Evolutionary conservation across 202 grass and related monocot species (phyloP).

Genomic region (Panicum virgatum): DNA sequence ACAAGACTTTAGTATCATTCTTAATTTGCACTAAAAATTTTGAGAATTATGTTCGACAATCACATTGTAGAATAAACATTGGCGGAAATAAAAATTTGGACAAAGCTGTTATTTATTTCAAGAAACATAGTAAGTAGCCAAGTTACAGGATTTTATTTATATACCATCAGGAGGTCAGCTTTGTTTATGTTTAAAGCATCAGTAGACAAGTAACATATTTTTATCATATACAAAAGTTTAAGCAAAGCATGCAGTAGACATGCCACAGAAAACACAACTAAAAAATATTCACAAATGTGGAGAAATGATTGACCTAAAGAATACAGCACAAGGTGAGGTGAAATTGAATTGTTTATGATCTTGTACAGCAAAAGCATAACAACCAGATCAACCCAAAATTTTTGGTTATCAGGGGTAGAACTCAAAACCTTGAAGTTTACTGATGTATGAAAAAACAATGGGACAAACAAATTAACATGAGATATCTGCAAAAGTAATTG

Average conservation of each 20-base stretch:
- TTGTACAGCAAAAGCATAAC: conserved; percentile 19
- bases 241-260: conserved; percentile 21
- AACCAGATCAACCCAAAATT: conserved; percentile 5
- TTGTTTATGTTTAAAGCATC: conserved; percentile 1
- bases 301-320: background rate
- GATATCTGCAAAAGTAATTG: background rate
- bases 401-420: conserved; percentile 24
- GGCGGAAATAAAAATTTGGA: conserved; percentile 25
- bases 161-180: background rate
- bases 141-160: conserved; percentile 2
- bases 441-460: conserved; percentile 3
- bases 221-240: background rate
- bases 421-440: conserved; percentile 23
- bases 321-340: background rate
- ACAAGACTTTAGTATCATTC: background rate
- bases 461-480: conserved; percentile 21
- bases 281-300: background rate
- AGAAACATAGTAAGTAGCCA: background rate
- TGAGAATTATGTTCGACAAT: conserved; percentile 22
- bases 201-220: conserved; percentile 18
- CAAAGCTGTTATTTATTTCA: background rate
- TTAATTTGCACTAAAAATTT: conserved; percentile 26
- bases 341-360: conserved; percentile 10
- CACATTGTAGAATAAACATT: conserved; percentile 1
- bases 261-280: too few species aligned